Evolutionary conservation across 371 early-diverging fungal species (phyloP), one percentile per base, ranked within the genome.

Genomic region (Neoconidiobolus thromboides): DNA sequence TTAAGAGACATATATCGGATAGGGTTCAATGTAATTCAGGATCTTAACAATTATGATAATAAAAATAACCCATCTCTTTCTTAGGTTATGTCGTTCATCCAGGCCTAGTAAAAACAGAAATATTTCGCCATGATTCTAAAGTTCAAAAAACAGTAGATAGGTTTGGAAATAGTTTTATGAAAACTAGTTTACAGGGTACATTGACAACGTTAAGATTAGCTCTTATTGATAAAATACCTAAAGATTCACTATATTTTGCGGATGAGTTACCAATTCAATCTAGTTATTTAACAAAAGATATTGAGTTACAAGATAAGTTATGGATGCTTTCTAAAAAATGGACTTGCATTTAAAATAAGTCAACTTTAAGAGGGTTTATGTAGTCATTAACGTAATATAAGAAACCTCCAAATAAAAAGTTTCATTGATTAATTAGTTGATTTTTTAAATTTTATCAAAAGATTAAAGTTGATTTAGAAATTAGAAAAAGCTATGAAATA

Each of bases 21-120:
- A 46, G n/a, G 6, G 46, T 46, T n/a, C 46, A 46, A 46, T 6
- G 46, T 46, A 46, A 46, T 9, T n/a, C 43, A 15, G 4, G 44
- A 40, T 15, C 47, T 57, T 12, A 44, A 36, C 6, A 37, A 57
- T 26, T 26, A 26, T 26, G 26, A 26, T 26, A 26, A 26, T 26
- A 26, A 26, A 26, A 26, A 46, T 9, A 46, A 46, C 6, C 6
- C 46, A 9, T 9, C 6, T n/a, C n/a, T 46, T 46, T 46, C 12
- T 6, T 6, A 55, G 55, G 15, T 55, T 55, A 55, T 55, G 55
- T 41, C 40, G 55, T 55, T 6, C 7, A 55, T 55, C 55, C 55
- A 38, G 55, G 55, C 10, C 12, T 55, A 14, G 55, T 55, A 9
- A 12, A 5, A 5, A 55, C 55, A 7, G 55, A 55, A 41, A 36